Conservation (phyloP, 495 filamentous ascomycete genomes). For the Tuber borchii region DNA sequence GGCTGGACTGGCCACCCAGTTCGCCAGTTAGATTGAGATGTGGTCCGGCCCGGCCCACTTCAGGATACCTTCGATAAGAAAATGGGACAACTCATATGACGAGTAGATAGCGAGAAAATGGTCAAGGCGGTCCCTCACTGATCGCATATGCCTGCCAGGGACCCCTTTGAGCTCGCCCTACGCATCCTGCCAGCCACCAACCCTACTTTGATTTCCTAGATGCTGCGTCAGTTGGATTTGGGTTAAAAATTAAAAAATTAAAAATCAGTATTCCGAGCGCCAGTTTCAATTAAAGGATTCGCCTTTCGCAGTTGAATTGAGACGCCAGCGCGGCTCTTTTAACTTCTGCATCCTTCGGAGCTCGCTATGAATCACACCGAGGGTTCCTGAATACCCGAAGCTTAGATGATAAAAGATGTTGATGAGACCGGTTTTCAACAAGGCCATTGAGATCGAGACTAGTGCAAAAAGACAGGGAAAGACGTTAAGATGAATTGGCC, state of each 20-base stretch:
- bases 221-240: background rate
- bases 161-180: background rate
- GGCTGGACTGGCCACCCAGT: background rate
- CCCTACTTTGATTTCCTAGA: background rate
- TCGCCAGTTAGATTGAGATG: constrained; percentile 1
- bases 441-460: background rate
- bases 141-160: background rate
- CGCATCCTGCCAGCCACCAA: background rate
- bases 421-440: background rate
- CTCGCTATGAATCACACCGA: background rate
- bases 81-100: background rate
- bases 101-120: background rate
- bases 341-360: background rate
- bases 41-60: constrained; percentile 4
- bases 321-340: background rate
- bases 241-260: background rate
- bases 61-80: background rate
- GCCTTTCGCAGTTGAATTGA: background rate
- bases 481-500: background rate
- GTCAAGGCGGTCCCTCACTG: background rate
- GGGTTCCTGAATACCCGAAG: background rate
- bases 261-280: background rate
- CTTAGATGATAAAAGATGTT: background rate
- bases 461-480: background rate
- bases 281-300: background rate